These are phyloP conservation scores for Penicillium sp. DNA, from an alignment of 2,329 filamentous ascomycete genomes.

Conservation along the genomic window DNA sequence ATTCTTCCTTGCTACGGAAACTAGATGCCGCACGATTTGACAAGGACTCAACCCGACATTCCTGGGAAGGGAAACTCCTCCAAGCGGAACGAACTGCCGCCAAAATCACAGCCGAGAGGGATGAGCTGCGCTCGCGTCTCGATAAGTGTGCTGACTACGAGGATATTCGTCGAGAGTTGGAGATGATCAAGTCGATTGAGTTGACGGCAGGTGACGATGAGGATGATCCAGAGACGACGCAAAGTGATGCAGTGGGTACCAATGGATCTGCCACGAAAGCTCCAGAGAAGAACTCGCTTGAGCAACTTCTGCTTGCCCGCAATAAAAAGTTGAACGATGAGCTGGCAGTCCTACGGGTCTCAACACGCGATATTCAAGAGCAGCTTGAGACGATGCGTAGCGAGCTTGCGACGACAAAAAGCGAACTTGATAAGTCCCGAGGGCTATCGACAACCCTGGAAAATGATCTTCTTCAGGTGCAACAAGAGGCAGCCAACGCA, in stretches of 20 bases:
- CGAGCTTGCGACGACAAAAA: constrained; percentile 77
- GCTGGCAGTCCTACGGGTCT: constrained; percentile 86
- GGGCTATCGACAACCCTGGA: constrained; percentile 86
- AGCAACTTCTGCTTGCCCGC: constrained; percentile 83
- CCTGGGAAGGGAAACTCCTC: constrained; percentile 71
- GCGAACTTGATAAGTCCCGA: constrained; percentile 80
- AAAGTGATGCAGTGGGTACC: constrained; percentile 22
- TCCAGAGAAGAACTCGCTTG: constrained; percentile 72
- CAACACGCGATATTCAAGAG: constrained; percentile 84
- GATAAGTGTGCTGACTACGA: constrained; percentile 93
- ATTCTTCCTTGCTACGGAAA: constrained; percentile 85
- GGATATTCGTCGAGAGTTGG: constrained; percentile 90
- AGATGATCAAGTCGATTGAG: constrained; percentile 96
- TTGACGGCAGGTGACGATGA: constrained; percentile 87
- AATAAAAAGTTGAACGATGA: constrained; percentile 98
- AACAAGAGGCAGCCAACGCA: constrained; percentile 77
- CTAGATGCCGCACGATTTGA: constrained; percentile 81
- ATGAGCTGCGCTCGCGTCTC: constrained; percentile 74
- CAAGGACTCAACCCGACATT: constrained; percentile 74
- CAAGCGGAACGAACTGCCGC: constrained; percentile 75
- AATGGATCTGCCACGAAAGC: constrained; percentile 55
- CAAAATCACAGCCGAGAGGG: constrained; percentile 74
- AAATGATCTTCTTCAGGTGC: constrained; percentile 82
- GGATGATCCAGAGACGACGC: constrained; percentile 46
- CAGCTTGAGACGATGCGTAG: constrained; percentile 78